Evolutionary conservation across 306 rosid genomes (phyloP), one percentile per base, ranked within the genome.

Genomic region (Quillaja saponaria): DNA sequence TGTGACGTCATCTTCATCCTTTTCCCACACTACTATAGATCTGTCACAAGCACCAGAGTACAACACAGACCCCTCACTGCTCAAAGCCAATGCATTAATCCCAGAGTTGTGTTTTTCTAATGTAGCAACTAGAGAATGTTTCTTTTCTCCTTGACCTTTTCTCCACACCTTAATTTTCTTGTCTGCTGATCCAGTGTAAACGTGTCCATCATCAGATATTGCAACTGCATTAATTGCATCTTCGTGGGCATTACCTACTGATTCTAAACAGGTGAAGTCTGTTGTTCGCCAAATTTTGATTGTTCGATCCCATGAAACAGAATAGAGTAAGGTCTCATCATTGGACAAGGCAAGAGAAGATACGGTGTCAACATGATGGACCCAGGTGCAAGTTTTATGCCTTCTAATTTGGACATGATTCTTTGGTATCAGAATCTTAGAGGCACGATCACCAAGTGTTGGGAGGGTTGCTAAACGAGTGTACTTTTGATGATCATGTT

Each of bases 251-350:
- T 80, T 64, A 1, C 37, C 39, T 18, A 88, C 58, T 7, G 98
- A 92, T 38, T 92, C 98, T 72, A 92, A 64, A 63, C 98, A 92
- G 41, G 72, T 77, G 76, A 82, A 88, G 73, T 92, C 94, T 19
- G 67, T 53, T 2, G 88, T 84, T 38, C 88, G 45, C 98, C 98
- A 92, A 5, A 91, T 56, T 75, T 92, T 92, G 62, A 92, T 67
- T 7, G 96, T 78, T 16, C 95, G 78, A 62, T 92, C 98, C 98
- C 98, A 92, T 0, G 98, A 92, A 40, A 86, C 98, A 0, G 98
- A 92, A 59, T 82, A 88, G 15, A 88, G 77, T 31, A 86, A 70
- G 59, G 71, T 64, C 14, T 81, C 86, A 12, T 92, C 95, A 2
- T 49, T 55, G 37, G 98, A 92, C 31, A 88, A 37, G 56, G 98